Evolutionary conservation across 371 early-diverging fungal species (phyloP), one percentile per base, ranked within the genome.

Genomic region (Zychaea mexicana): DNA sequence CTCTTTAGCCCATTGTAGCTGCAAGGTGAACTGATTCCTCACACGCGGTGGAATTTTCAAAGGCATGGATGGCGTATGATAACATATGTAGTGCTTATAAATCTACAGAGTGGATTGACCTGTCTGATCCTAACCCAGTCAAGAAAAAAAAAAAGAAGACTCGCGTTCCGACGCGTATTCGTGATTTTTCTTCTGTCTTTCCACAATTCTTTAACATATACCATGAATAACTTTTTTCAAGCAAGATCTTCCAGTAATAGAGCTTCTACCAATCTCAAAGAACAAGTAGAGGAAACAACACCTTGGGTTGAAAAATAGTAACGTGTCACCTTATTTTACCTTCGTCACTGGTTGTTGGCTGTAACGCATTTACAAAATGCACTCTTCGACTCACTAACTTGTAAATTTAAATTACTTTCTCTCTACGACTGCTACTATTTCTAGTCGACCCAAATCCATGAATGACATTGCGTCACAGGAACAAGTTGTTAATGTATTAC

Each of bases 401-500:
- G 17, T 55, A 19, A 57, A 24, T 59, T 36, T 57, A 38, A 17
- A 47, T 24, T 62, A 27, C 21, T 28, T 19, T 39, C 3, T 39
- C 3, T 39, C 39, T 15, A 36, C 15, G 36, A n/a, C n/a, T n/a
- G n/a, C n/a, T n/a, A n/a, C n/a, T n/a, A n/a, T 36, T 45, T 24
- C 4, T 52, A 91, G 91, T 81, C 94, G 99, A 6, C 99, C 99
- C 26, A 89, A 90, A 60, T 81, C 87, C 21, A 90, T 98, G 72
- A 83, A 88, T 62, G 93, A 96, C 59, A 86, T 98, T 60, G 72
- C 90, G 12, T 89, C 96, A 2, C 99, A 98, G 74, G 95, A 92
- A 65, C 94, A 97, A 65, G 90, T 90, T 0, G 92, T 97, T 2
- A 77, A 84, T 3, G 96, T 97, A 0, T 84, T 98, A 38, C 88